Conservation (phyloP, 345 rosid species). For the Melaleuca alternifolia region DNA sequence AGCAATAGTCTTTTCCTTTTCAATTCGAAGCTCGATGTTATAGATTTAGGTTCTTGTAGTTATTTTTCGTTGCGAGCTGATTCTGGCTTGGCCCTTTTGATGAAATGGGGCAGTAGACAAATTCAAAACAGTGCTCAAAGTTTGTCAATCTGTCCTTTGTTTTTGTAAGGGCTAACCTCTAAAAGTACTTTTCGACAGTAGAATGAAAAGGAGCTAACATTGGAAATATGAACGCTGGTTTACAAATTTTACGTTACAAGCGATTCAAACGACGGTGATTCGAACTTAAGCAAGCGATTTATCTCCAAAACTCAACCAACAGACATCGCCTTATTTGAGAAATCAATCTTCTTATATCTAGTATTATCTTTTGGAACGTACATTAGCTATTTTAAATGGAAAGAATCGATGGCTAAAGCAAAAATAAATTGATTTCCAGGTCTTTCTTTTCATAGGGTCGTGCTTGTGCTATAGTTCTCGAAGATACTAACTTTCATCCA, state of each 20-base stretch:
- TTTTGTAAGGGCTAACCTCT: neutral
- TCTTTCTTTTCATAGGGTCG: neutral
- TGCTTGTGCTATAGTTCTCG: neutral
- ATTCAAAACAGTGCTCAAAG: neutral
- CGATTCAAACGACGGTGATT: neutral
- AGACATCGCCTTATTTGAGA: neutral
- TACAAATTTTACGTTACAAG: neutral
- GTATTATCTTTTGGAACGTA: neutral
- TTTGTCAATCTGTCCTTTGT: neutral
- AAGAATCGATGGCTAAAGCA: neutral
- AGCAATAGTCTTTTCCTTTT: neutral
- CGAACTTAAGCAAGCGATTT: neutral
- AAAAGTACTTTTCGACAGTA: neutral
- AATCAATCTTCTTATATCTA: neutral
- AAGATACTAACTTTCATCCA: neutral
- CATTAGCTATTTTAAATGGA: neutral
- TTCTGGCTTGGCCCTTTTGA: neutral
- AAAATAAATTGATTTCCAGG: neutral
- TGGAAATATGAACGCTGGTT: neutral
- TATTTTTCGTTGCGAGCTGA: neutral
- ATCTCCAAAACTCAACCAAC: neutral
- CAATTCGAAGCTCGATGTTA: neutral
- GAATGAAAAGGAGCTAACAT: neutral
- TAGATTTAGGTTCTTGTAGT: neutral
- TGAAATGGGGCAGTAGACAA: neutral